phyloP scores from a whole-genome alignment of 129 eudicot species.

The Heracleum sosnowskyi region DNA sequence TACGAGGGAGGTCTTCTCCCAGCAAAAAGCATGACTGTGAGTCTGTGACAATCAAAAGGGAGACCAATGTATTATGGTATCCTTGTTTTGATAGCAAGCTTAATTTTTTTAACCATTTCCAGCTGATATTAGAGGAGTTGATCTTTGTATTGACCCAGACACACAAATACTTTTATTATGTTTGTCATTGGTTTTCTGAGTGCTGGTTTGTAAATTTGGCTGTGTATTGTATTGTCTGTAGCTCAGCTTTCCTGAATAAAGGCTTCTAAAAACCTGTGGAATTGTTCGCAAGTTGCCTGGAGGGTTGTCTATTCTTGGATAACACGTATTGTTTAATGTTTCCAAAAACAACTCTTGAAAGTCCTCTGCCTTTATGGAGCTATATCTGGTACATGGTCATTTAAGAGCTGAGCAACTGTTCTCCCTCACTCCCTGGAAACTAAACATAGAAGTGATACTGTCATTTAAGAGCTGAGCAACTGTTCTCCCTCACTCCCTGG shows the following conservation, averaged over 20 bases:
- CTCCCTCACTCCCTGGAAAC: constrained; percentile 31
- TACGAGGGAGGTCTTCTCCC: neutral
- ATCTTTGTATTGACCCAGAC: neutral
- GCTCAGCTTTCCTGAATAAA: neutral
- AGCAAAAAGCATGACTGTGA: neutral
- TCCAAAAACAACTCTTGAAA: constrained; percentile 36
- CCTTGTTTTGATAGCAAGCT: neutral
- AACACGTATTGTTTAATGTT: neutral
- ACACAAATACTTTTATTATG: neutral
- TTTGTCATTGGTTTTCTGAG: neutral
- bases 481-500: too few species aligned
- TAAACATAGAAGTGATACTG: constrained; percentile 25
- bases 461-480: too few species aligned
- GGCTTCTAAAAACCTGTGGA: too few species aligned
- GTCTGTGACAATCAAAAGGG: neutral
- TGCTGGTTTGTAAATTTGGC: neutral
- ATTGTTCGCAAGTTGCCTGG: too few species aligned
- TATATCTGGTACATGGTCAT: too few species aligned
- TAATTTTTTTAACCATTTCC: neutral
- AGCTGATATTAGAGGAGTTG: neutral
- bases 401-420: constrained; percentile 37
- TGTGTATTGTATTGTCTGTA: too few species aligned
- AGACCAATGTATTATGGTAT: neutral
- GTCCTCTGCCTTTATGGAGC: constrained; percentile 18
- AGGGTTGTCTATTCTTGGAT: too few species aligned